Percentiles rank a stretch among this genome's conserved stretches.
phyloP scores from a whole-genome alignment of 2,329 filamentous ascomycete genomes.

The Trichoderma atrobrunneum region DNA sequence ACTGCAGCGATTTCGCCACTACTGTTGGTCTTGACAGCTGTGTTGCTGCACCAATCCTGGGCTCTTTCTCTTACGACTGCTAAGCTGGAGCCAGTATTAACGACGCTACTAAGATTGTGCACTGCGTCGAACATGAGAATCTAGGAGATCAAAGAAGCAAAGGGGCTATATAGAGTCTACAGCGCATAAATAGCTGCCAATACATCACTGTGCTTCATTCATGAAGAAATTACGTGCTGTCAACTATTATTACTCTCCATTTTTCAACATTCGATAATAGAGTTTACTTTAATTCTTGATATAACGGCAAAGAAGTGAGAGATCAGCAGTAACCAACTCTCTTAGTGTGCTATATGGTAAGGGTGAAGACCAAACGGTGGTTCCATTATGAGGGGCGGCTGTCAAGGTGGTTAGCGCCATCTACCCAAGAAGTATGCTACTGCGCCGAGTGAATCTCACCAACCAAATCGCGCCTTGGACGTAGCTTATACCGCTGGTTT shows the following conservation, averaged over 20 bases:
- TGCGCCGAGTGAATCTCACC: background rate
- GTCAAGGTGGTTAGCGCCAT: background rate
- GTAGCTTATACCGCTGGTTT: background rate
- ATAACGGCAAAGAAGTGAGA: background rate
- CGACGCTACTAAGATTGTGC: background rate
- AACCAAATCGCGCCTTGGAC: background rate
- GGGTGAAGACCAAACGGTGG: background rate
- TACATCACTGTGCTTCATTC: background rate
- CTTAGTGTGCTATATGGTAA: background rate
- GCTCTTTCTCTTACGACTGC: background rate
- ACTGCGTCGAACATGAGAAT: background rate
- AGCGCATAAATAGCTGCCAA: background rate
- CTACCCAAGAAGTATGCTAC: background rate
- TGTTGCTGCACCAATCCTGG: background rate
- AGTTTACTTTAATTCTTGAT: background rate
- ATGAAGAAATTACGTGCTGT: background rate
- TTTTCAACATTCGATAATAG: no score
- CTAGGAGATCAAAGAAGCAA: background rate
- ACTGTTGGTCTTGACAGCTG: background rate
- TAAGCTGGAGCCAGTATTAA: background rate
- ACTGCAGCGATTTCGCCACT: background rate
- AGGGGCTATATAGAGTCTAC: background rate
- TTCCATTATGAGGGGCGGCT: background rate
- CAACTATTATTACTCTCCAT: background rate
- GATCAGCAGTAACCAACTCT: background rate